phyloP scores from a whole-genome alignment of 2,329 filamentous ascomycete species.

The Aspergillus thermomutatus region DNA sequence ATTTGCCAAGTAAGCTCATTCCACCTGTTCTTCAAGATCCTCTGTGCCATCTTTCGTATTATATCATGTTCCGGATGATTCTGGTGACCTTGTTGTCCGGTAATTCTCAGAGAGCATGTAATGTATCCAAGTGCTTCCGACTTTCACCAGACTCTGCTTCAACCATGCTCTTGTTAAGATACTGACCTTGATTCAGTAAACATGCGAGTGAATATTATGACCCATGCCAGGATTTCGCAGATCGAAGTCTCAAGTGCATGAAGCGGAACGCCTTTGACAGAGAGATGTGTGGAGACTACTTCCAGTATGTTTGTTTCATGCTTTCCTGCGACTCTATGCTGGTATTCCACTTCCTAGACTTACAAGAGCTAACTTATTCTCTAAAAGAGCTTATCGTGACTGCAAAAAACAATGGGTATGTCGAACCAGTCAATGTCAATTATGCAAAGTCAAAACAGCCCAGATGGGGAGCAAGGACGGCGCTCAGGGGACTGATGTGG shows the following conservation, averaged over 20 bases:
- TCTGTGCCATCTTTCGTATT: not conserved
- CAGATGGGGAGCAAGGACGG: not conserved
- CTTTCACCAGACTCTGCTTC: not conserved
- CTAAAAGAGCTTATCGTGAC: constrained; percentile 76
- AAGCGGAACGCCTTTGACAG: constrained; percentile 83
- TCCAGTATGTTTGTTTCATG: constrained; percentile 64
- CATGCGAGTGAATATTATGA: constrained; percentile 86
- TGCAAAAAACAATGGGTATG: constrained; percentile 94
- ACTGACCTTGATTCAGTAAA: constrained; percentile 58
- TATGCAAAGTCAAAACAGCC: not conserved
- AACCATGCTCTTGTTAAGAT: not conserved
- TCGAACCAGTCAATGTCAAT: constrained; percentile 8
- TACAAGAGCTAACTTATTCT: not conserved
- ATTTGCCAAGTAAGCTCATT: constrained; percentile 57
- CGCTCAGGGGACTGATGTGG: not conserved
- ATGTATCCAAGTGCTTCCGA: not conserved
- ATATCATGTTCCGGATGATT: not conserved
- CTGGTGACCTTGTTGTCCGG: not conserved
- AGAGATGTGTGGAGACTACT: constrained; percentile 90
- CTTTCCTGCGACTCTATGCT: not conserved
- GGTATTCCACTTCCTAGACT: not conserved
- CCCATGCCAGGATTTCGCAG: constrained; percentile 89
- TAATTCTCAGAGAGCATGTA: not conserved
- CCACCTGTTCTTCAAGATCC: not conserved
- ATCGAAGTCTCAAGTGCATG: constrained; percentile 80